A percentile compares a stretch with the other conserved stretches of the same genome.
Conservation (phyloP, 306 rosid species). For the Castanospermum australe region DNA sequence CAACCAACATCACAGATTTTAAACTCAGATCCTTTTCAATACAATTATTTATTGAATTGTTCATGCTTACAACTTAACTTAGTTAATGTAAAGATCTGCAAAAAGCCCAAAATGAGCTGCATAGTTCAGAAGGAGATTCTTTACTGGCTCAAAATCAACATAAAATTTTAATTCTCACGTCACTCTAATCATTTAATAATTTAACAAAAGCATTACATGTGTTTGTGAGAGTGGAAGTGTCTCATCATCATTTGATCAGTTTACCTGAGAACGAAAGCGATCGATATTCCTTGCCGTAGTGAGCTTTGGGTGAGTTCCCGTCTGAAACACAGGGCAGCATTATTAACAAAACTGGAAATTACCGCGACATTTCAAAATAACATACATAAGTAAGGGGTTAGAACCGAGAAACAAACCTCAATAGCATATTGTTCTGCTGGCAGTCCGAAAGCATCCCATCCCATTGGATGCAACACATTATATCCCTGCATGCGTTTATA, state of each 20-base stretch:
- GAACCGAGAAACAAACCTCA: constrained; percentile 55
- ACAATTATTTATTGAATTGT: not conserved
- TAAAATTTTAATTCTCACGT: not conserved
- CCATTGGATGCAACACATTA: constrained; percentile 97
- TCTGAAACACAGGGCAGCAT: constrained; percentile 49
- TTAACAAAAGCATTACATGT: not conserved
- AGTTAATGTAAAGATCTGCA: not conserved
- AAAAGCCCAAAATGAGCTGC: not conserved
- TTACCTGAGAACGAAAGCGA: constrained; percentile 94
- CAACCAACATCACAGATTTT: not conserved
- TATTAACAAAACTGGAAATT: not conserved
- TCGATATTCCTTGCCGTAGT: constrained; percentile 77
- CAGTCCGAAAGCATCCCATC: constrained; percentile 98
- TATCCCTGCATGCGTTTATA: constrained; percentile 87
- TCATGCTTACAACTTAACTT: not conserved
- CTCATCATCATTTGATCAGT: not conserved
- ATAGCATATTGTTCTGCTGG: constrained; percentile 99
- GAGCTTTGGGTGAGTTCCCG: constrained; percentile 94
- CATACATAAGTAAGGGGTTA: constrained; percentile 5
- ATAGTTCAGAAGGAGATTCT: not conserved
- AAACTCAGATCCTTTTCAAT: not conserved
- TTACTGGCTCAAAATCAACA: not conserved
- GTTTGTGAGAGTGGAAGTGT: not conserved
- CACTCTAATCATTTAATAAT: not conserved
- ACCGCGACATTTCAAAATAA: not conserved